Evolutionary conservation across 805 yeast genomes (phyloP).

Genomic region (Cyberlindnera mycetangii): DNA sequence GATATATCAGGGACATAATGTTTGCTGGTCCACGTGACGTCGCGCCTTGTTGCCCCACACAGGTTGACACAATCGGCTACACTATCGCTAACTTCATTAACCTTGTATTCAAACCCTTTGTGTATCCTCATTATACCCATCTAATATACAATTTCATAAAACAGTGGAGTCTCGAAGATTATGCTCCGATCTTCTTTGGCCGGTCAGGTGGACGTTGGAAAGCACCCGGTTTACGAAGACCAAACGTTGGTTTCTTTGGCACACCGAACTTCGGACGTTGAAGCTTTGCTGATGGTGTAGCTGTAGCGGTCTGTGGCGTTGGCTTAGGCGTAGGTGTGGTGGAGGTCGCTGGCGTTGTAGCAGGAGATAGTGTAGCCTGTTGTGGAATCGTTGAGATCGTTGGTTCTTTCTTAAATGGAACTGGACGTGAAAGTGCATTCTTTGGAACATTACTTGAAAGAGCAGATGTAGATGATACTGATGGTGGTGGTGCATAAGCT

Average conservation of each 20-base stretch:
- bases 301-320: constrained; percentile 12
- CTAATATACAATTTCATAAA: constrained; percentile 10
- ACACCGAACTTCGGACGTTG: constrained; percentile 27
- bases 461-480: not conserved
- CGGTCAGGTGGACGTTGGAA: constrained; percentile 28
- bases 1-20: no score
- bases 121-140: constrained; percentile 4
- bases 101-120: not conserved
- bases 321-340: not conserved
- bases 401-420: constrained; percentile 14
- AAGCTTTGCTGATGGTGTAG: constrained; percentile 8
- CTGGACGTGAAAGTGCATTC: constrained; percentile 8
- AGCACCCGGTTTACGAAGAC: constrained; percentile 30
- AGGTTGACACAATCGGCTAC: no score
- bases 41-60: not conserved
- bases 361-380: constrained; percentile 1
- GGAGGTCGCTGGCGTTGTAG: constrained; percentile 2
- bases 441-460: constrained; percentile 3
- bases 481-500: not conserved
- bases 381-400: not conserved
- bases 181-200: constrained; percentile 23
- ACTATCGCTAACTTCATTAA: not conserved
- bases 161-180: constrained; percentile 1
- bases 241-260: constrained; percentile 26
- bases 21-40: no score